Evolutionary conservation across 2,329 filamentous ascomycete species (phyloP).

Genomic region (Xylariaceae sp.): DNA sequence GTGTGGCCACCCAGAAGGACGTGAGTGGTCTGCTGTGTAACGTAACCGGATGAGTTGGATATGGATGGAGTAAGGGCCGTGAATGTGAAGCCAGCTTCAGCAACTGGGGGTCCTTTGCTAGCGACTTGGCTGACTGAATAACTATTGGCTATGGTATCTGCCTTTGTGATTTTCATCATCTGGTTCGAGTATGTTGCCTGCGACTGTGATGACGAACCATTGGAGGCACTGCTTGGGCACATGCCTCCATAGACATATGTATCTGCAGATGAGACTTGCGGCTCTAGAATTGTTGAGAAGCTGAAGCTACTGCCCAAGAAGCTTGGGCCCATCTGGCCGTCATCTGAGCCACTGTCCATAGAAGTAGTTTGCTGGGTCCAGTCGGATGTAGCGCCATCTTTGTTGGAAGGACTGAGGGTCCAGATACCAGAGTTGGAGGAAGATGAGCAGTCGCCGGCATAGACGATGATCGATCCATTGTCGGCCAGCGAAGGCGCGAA

Average conservation of each 20-base stretch:
- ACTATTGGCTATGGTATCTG: constrained; percentile 23
- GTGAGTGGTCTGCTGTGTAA: constrained; percentile 72
- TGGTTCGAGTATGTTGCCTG: constrained; percentile 73
- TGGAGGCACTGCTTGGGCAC: constrained; percentile 59
- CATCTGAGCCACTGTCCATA: constrained; percentile 14
- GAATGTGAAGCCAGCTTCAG: constrained; percentile 83
- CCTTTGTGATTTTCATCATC: constrained; percentile 65
- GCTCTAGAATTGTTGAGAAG: constrained; percentile 61
- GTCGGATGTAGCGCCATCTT: constrained; percentile 34
- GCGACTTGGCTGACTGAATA: constrained; percentile 36
- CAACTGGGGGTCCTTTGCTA: constrained; percentile 59
- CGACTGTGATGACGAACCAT: constrained; percentile 55
- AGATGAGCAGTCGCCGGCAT: constrained; percentile 66
- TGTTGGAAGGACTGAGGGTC: constrained; percentile 53
- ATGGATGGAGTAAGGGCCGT: constrained; percentile 69
- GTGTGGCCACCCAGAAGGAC: constrained; percentile 86
- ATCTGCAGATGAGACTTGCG: constrained; percentile 46
- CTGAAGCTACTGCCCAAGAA: constrained; percentile 56
- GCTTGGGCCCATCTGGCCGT: constrained; percentile 36
- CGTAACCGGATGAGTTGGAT: constrained; percentile 59
- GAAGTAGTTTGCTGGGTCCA: constrained; percentile 33
- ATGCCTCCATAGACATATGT: constrained; percentile 85
- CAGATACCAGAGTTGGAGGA: constrained; percentile 57
- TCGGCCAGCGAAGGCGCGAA: constrained; percentile 66
- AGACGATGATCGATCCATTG: constrained; percentile 67